phyloP scores from a whole-genome alignment of 2,329 filamentous ascomycete species.

The Emergomyces africanus region DNA sequence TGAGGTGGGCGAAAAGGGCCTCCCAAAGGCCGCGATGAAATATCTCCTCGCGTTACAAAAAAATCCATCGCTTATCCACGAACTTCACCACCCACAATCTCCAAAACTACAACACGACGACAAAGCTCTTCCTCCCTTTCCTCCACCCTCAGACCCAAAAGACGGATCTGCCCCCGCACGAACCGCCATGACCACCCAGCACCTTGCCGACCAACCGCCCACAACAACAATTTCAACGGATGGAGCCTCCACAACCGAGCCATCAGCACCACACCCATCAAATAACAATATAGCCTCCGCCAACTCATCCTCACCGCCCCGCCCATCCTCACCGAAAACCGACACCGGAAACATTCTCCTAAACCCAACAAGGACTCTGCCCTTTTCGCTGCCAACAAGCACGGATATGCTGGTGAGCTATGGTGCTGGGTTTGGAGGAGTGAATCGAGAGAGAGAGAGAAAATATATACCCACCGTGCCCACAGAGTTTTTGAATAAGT shows the following conservation, averaged over 20 bases:
- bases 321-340: conserved; percentile 9
- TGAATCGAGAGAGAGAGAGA: conserved; percentile 79
- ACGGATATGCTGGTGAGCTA: conserved; percentile 97
- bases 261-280: not conserved
- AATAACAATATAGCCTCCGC: conserved; percentile 10
- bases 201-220: not conserved
- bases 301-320: conserved; percentile 11
- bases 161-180: not conserved
- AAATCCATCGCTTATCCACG: conserved; percentile 49
- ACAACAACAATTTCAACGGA: not conserved
- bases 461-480: conserved; percentile 96
- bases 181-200: not conserved
- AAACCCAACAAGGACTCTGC: conserved; percentile 82
- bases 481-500: conserved; percentile 78
- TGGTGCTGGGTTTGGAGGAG: conserved; percentile 83
- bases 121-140: not conserved
- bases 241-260: conserved; percentile 7
- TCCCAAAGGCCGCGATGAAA: conserved; percentile 78
- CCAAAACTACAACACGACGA: conserved; percentile 12
- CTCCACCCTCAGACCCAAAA: not conserved
- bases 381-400: conserved; percentile 87
- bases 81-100: conserved; percentile 21
- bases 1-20: conserved; percentile 86
- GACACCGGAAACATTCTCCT: conserved; percentile 46
- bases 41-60: conserved; percentile 71